phyloP scores from a whole-genome alignment of 2,329 filamentous ascomycete genomes.

The Emergomyces pasteurianus region DNA sequence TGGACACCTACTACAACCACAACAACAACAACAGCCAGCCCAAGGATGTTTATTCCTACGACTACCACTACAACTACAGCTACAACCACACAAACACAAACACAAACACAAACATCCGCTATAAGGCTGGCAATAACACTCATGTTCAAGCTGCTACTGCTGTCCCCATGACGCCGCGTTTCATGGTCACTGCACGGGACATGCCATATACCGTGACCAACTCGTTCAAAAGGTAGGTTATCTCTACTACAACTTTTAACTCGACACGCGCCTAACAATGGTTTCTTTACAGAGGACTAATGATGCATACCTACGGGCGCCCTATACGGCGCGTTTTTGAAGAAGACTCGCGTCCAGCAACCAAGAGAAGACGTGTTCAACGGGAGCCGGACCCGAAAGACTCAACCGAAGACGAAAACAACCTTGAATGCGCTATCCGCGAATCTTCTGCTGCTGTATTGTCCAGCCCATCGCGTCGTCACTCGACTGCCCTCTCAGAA shows the following conservation, averaged over 20 bases:
- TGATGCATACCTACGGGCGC: constrained; percentile 38
- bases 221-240: constrained; percentile 37
- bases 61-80: not conserved
- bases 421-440: constrained; percentile 36
- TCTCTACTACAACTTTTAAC: not conserved
- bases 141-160: not conserved
- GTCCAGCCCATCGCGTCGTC: constrained; percentile 36
- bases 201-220: constrained; percentile 41
- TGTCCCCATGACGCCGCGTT: constrained; percentile 1
- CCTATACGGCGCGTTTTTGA: constrained; percentile 37
- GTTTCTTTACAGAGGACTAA: constrained; percentile 29
- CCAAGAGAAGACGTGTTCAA: constrained; percentile 36
- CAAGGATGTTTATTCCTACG: not conserved
- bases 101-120: not conserved
- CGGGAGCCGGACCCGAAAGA: constrained; percentile 18
- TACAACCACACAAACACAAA: not conserved
- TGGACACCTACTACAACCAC: not conserved
- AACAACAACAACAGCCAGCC: not conserved
- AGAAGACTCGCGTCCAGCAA: constrained; percentile 30
- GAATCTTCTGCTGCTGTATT: constrained; percentile 35
- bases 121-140: not conserved
- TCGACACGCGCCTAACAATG: constrained; percentile 10
- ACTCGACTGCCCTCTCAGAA: constrained; percentile 33
- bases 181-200: constrained; percentile 20
- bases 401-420: constrained; percentile 32